A percentile compares a stretch with the other conserved stretches of the same genome.
These are phyloP conservation scores for Trypanosomatidae sp. DNA, from an alignment of 208 protist genomes.

Conservation along the genomic window DNA sequence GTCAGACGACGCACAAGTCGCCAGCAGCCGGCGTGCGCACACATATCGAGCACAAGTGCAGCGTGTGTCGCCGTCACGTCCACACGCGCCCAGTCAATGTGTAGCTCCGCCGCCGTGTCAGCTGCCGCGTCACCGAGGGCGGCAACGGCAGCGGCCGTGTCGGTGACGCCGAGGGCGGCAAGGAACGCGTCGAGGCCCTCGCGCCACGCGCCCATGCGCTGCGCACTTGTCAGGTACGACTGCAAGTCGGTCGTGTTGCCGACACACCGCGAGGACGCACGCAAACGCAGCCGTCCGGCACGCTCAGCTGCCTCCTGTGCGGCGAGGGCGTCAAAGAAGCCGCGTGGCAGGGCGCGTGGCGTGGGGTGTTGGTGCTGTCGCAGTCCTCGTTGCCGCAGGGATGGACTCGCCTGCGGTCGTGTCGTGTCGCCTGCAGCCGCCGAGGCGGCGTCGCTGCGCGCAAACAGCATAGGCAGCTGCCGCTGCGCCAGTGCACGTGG, in stretches of 20 bases:
- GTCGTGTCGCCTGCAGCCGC: no score
- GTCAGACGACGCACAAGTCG: slow-evolving; percentile 22
- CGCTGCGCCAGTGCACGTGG: slow-evolving; percentile 18
- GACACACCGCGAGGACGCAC: slow-evolving; percentile 5
- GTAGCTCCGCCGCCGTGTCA: no score
- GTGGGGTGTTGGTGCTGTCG: no score
- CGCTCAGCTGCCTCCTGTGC: not conserved
- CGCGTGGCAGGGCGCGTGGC: not conserved
- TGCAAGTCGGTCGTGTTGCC: slow-evolving; percentile 61
- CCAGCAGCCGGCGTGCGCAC: slow-evolving; percentile 31
- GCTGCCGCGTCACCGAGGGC: slow-evolving; percentile 16
- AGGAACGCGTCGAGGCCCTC: slow-evolving; percentile 48
- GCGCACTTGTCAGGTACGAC: slow-evolving; percentile 30
- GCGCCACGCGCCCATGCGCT: slow-evolving; percentile 50
- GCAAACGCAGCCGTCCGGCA: not conserved
- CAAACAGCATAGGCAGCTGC: slow-evolving; percentile 9
- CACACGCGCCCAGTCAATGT: no score
- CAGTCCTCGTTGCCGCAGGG: no score
- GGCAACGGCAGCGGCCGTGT: not conserved
- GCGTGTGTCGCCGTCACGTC: slow-evolving; percentile 31
- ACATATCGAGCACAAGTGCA: slow-evolving; percentile 31
- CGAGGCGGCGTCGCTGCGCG: no score
- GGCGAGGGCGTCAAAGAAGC: not conserved
- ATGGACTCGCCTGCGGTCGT: no score
- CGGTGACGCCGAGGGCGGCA: not conserved